These are phyloP conservation scores for Clonostachys rhizophaga DNA, from an alignment of 2,329 filamentous ascomycete species.

Conservation along the genomic window DNA sequence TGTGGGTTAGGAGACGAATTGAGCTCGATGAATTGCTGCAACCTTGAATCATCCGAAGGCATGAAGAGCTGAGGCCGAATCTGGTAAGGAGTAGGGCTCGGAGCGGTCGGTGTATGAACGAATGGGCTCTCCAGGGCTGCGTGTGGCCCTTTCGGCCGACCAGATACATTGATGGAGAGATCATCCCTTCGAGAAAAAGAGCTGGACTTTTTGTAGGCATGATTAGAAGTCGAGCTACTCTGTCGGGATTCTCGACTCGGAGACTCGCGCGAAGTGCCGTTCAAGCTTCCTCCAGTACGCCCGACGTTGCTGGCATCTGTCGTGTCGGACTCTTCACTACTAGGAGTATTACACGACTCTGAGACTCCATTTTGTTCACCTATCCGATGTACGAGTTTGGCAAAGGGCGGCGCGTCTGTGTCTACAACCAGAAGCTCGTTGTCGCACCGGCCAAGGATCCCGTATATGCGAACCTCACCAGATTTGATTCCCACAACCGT, in stretches of 20 bases:
- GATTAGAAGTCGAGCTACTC: too few species aligned
- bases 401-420: slow-evolving; percentile 39
- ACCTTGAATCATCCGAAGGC: slow-evolving; percentile 8
- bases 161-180: too few species aligned
- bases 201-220: too few species aligned
- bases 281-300: too few species aligned
- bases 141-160: too few species aligned
- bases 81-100: slow-evolving; percentile 21
- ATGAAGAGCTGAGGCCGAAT: slow-evolving; percentile 20
- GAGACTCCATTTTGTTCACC: slow-evolving; percentile 6
- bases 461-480: slow-evolving; percentile 65
- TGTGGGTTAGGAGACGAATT: too few species aligned
- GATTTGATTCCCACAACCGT: slow-evolving; percentile 61
- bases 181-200: too few species aligned
- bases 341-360: slow-evolving; percentile 3
- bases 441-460: slow-evolving; percentile 65
- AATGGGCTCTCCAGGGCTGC: too few species aligned
- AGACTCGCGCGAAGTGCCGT: not conserved
- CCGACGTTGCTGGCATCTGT: not conserved
- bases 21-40: too few species aligned
- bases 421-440: slow-evolving; percentile 67
- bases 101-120: slow-evolving; percentile 23
- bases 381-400: slow-evolving; percentile 32
- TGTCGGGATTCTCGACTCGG: not conserved
- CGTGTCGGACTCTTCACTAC: not conserved